These are phyloP conservation scores for Panicum virgatum DNA, from an alignment of 202 grass and related monocot genomes.

Conservation along the genomic window DNA sequence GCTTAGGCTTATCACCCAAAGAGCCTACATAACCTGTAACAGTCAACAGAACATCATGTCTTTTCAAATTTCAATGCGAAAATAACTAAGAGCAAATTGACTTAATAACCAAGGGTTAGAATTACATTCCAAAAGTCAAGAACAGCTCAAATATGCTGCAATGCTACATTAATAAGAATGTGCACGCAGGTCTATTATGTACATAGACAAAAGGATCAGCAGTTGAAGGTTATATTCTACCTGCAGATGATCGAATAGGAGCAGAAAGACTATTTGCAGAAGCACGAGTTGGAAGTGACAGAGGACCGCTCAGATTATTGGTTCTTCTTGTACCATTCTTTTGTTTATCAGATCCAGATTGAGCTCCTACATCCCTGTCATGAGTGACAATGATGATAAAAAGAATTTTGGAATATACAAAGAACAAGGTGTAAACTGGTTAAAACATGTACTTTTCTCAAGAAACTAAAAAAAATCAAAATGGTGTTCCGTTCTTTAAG, in stretches of 20 bases:
- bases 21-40: slow-evolving; percentile 82
- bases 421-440: background rate
- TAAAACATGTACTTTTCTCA: slow-evolving; percentile 7
- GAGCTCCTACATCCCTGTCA: slow-evolving; percentile 40
- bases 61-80: slow-evolving; percentile 11
- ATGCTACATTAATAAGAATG: background rate
- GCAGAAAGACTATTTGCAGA: slow-evolving; percentile 98
- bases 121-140: background rate
- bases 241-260: slow-evolving; percentile 89
- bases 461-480: slow-evolving; percentile 1
- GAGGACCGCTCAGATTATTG: slow-evolving; percentile 83
- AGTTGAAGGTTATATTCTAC: slow-evolving; percentile 40
- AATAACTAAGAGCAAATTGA: slow-evolving; percentile 2
- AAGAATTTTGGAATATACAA: background rate
- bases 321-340: slow-evolving; percentile 57
- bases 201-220: slow-evolving; percentile 17
- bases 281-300: slow-evolving; percentile 88
- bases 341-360: slow-evolving; percentile 38
- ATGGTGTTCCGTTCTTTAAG: background rate
- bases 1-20: slow-evolving; percentile 78
- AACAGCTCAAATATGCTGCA: background rate
- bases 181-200: background rate
- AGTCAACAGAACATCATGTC: slow-evolving; percentile 16
- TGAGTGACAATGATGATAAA: slow-evolving; percentile 19
- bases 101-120: background rate